Evolutionary conservation across 139 green algal species (phyloP).

Genomic region (Chlamydomonas sp.): DNA sequence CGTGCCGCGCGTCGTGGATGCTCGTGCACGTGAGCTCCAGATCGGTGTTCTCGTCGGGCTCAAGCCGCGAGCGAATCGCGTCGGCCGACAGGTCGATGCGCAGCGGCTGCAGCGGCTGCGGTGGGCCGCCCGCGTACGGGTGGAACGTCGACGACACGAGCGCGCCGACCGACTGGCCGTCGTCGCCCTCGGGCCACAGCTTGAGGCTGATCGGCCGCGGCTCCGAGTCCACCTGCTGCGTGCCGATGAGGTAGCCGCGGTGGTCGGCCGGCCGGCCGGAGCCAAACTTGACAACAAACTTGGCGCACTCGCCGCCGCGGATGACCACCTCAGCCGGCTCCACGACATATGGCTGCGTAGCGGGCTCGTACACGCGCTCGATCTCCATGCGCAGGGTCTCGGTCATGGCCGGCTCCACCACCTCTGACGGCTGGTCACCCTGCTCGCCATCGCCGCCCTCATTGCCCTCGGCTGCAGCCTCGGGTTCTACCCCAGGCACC

Average conservation of each 20-base stretch:
- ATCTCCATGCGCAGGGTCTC: neutral
- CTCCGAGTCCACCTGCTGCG: conserved; percentile 19
- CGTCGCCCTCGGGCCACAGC: conserved; percentile 17
- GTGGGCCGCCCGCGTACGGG: conserved; percentile 29
- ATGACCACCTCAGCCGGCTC: conserved; percentile 17
- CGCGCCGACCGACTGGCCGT: conserved; percentile 18
- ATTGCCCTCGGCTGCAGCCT: neutral
- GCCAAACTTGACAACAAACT: conserved; percentile 28
- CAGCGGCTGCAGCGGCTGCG: conserved; percentile 31
- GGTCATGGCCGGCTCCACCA: neutral
- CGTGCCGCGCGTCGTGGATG: conserved; percentile 18
- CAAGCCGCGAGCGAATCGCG: conserved; percentile 11
- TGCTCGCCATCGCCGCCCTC: neutral
- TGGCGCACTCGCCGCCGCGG: conserved; percentile 15
- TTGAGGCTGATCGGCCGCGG: conserved; percentile 13
- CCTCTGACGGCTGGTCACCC: neutral
- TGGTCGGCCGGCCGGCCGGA: conserved; percentile 9
- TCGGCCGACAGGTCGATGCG: conserved; percentile 27
- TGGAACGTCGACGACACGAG: conserved; percentile 37
- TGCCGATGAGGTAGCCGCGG: conserved; percentile 24
- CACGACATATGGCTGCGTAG: conserved; percentile 15
- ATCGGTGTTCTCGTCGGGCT: conserved; percentile 25
- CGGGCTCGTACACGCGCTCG: conserved; percentile 8
- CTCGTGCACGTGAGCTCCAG: conserved; percentile 25
- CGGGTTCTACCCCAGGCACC: neutral